Conservation (phyloP, 1,284 basidiomycete species). For the Ustilago crameri region DNA sequence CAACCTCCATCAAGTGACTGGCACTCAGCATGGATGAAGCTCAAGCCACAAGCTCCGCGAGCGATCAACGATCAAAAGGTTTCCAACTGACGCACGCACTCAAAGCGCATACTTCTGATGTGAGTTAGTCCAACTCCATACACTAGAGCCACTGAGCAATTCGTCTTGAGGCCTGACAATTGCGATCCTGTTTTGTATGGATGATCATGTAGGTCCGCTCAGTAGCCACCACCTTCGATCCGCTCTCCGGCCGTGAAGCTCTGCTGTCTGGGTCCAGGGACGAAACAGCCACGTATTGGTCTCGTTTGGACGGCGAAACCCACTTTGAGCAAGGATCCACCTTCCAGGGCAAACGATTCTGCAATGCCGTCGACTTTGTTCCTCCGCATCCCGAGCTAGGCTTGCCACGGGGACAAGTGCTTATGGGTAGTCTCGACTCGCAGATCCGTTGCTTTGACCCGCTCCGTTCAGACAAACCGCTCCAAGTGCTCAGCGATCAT, state of each 20-base stretch:
- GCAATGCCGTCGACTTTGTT: constrained; percentile 37
- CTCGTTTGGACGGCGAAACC: constrained; percentile 6
- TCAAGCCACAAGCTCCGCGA: neutral
- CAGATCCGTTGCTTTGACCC: constrained; percentile 52
- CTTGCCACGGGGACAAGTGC: constrained; percentile 24
- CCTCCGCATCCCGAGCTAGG: constrained; percentile 2
- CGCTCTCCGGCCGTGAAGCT: constrained; percentile 29
- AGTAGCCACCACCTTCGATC: constrained; percentile 21
- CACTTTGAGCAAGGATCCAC: constrained; percentile 18
- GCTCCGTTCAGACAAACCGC: constrained; percentile 23
- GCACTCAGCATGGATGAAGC: neutral
- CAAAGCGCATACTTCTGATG: constrained; percentile 32
- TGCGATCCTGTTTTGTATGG: no score
- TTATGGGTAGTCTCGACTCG: constrained; percentile 45
- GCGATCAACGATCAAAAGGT: neutral
- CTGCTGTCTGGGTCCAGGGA: constrained; percentile 43
- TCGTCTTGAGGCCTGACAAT: no score
- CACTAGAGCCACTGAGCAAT: neutral
- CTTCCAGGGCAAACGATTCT: constrained; percentile 25
- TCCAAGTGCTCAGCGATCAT: constrained; percentile 44
- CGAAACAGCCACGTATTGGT: constrained; percentile 31
- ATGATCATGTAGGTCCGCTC: constrained; percentile 22
- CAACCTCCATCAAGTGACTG: neutral
- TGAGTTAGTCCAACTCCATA: constrained; percentile 5
- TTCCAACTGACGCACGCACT: constrained; percentile 34